Base-by-base conservation (phyloP, 1,284 basidiomycete species). In the Lentinula novae-zelandiae region DNA sequence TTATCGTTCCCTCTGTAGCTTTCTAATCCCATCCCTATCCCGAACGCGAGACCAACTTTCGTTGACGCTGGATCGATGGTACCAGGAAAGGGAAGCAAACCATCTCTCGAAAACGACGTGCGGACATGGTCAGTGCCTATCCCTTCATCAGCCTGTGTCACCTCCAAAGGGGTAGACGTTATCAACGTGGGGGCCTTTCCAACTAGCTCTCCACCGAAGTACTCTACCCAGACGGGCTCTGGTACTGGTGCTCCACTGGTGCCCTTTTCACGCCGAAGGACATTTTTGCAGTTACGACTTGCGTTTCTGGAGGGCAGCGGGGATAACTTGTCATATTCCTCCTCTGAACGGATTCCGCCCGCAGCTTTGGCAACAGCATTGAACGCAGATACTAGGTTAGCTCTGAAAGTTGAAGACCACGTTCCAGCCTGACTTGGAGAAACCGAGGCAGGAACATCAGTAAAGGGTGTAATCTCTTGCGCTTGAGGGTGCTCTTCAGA, bases 401-500 rank as follows among this genome's bases (percentile, higher is more conserved):
- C 67, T 54, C 66, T 73, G 53, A 77, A 58, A 20, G 74, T 73
- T 9, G 71, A 62, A 15, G 73, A 69, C 77, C 76, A 78, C 67
- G 44, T 70, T 67, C 10, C 27, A 51, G 27, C 49, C 33, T 17
- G 58, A 34, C 17, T 15, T 39, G 20, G 27, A 53, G 38, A 13
- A 33, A 31, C 20, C 38, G 57, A 48, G 22, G 33, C 34, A 34
- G 57, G 31, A 20, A 27, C 38, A 52, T 20, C 39, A 31, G 22
- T 9, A 20, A 27, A 34, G n/a, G 58, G 39, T 27, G n/a, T 33
- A 9, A n/a, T 17, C 40, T 40, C 15, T 33, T 53, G 40, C 22
- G 42, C 17, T 20, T 34, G 51, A 34, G 33, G 3, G 33, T 33
- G 17, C 22, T 17, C 34, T 15, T 46, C 27, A 5, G 39, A 44